Evolutionary conservation across 1,284 basidiomycete species (phyloP).

Genomic region (Microbotryomycetes sp.): DNA sequence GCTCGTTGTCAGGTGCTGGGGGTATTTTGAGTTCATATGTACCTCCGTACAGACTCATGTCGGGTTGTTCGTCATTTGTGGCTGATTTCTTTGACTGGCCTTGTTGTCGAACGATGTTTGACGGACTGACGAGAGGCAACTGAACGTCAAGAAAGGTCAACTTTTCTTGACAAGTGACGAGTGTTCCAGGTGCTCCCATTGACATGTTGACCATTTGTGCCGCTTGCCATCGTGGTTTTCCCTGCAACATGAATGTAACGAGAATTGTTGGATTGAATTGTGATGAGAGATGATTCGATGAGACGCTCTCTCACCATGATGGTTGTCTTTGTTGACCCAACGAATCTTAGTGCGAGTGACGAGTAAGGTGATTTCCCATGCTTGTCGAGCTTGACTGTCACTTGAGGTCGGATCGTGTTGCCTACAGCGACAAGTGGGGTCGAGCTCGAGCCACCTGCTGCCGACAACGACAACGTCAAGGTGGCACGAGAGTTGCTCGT

Average conservation of each 20-base stretch:
- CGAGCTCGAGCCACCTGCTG: too few relatives aligned
- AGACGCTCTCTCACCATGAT: too few relatives aligned
- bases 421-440: not conserved
- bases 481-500: not conserved
- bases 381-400: not conserved
- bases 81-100: not conserved
- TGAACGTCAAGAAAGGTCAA: slow-evolving; percentile 8
- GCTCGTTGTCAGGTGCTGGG: not conserved
- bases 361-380: slow-evolving; percentile 2
- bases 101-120: not conserved
- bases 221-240: slow-evolving; percentile 23
- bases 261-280: too few relatives aligned
- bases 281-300: too few relatives aligned
- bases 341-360: slow-evolving; percentile 9
- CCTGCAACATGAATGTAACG: too few relatives aligned
- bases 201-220: slow-evolving; percentile 5
- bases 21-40: slow-evolving; percentile 18
- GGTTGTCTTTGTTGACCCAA: slow-evolving; percentile 1
- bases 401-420: not conserved
- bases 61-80: not conserved
- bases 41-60: not conserved
- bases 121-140: slow-evolving; percentile 9
- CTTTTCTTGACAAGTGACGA: slow-evolving; percentile 13
- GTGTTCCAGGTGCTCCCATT: slow-evolving; percentile 5
- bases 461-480: not conserved